Percentiles rank a stretch among this genome's conserved stretches.
Conservation (phyloP, 257 asterid genomes). For the Solanum pinnatisectum region DNA sequence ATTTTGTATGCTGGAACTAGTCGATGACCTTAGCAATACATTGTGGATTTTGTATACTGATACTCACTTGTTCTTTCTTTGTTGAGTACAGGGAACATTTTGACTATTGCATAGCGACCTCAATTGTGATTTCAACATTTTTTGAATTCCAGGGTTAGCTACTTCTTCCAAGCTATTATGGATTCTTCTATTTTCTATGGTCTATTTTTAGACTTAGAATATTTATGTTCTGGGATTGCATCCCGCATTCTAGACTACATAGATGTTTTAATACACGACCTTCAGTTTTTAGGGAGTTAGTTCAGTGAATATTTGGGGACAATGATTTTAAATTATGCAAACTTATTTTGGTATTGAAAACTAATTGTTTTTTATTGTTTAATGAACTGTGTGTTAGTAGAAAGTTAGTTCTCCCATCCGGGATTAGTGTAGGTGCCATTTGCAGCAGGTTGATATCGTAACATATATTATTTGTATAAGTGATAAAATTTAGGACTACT, state of each 20-base stretch:
- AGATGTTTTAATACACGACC: neutral
- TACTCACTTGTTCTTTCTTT: neutral
- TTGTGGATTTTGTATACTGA: neutral
- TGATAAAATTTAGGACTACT: neutral
- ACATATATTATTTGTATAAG: neutral
- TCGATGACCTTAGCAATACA: neutral
- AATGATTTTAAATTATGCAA: neutral
- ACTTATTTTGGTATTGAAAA: neutral
- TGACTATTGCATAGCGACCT: neutral
- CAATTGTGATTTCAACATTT: neutral
- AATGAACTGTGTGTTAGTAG: neutral
- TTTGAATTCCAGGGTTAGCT: neutral
- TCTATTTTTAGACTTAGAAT: too few relatives aligned
- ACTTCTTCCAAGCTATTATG: neutral
- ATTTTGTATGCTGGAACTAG: neutral
- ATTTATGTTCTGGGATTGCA: neutral
- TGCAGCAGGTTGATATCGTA: neutral
- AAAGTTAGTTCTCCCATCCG: neutral
- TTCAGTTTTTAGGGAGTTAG: neutral
- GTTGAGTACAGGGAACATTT: neutral
- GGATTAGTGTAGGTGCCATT: too few relatives aligned
- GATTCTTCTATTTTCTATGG: neutral
- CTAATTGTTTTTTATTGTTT: too few relatives aligned
- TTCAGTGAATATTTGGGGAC: neutral
- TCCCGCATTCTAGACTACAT: neutral